These are phyloP conservation scores for Aureobasidium sp. DNA, from an alignment of 2,329 filamentous ascomycete species.

Conservation along the genomic window DNA sequence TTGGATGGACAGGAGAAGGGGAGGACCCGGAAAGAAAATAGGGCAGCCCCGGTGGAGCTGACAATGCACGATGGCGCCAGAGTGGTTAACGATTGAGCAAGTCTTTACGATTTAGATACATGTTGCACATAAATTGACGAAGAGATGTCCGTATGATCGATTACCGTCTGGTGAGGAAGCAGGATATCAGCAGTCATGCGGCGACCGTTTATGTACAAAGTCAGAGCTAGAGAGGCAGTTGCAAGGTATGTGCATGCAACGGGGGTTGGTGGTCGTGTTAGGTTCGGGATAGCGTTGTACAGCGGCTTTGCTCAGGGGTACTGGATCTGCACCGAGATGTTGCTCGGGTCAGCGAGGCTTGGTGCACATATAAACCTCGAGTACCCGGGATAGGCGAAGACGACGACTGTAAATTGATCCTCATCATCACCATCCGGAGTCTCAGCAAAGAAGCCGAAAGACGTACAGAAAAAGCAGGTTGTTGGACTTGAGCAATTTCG, in stretches of 20 bases:
- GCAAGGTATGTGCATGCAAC: background rate
- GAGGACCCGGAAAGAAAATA: background rate
- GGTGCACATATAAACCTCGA: background rate
- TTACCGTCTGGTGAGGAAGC: background rate
- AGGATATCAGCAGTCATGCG: background rate
- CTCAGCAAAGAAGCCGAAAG: background rate
- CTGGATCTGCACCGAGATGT: background rate
- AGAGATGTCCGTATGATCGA: background rate
- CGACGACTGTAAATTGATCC: background rate
- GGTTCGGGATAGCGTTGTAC: slow-evolving; percentile 3
- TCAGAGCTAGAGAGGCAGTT: background rate
- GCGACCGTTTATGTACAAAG: background rate
- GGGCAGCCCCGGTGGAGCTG: background rate
- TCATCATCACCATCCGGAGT: too few species aligned
- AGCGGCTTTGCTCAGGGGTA: slow-evolving; percentile 4
- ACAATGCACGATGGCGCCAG: background rate
- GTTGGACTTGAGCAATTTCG: background rate
- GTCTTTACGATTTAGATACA: background rate
- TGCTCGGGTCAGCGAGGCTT: background rate
- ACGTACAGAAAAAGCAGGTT: background rate
- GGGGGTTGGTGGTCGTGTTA: slow-evolving; percentile 4
- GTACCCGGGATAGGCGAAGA: background rate
- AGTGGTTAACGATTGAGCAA: background rate
- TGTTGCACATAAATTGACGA: background rate
- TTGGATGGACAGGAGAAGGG: background rate